Percentiles rank a stretch among this genome's conserved stretches.
These are phyloP conservation scores for Arthrinium phaeospermum DNA, from an alignment of 2,329 filamentous ascomycete species.

Conservation along the genomic window DNA sequence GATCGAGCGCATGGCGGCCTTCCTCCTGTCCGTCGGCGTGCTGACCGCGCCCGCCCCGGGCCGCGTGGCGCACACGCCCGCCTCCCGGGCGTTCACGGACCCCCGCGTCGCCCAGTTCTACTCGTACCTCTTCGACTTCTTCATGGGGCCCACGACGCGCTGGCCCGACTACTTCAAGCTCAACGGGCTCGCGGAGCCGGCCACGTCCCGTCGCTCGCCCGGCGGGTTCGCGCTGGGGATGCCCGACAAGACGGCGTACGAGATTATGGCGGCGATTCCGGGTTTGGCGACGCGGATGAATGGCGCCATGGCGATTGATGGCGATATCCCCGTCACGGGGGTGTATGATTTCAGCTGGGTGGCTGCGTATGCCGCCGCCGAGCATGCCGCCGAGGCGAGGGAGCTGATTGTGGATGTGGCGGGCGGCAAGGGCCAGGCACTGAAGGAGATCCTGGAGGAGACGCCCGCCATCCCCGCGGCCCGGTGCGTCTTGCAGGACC, in stretches of 20 bases:
- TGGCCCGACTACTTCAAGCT: constrained; percentile 18
- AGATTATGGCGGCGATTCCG: constrained; percentile 15
- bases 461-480: constrained; percentile 17
- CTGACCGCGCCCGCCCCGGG: constrained; percentile 5
- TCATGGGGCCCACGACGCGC: constrained; percentile 18
- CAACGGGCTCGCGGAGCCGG: constrained; percentile 19
- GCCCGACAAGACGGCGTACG: constrained; percentile 15
- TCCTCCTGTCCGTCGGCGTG: constrained; percentile 16
- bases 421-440: constrained; percentile 1
- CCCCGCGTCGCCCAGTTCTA: constrained; percentile 4
- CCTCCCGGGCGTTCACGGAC: neutral
- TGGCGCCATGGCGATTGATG: neutral
- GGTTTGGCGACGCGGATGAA: constrained; percentile 9
- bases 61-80: constrained; percentile 6
- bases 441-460: constrained; percentile 18
- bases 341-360: constrained; percentile 19
- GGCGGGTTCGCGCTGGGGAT: constrained; percentile 14
- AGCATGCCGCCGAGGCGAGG: neutral
- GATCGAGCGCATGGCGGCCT: constrained; percentile 17
- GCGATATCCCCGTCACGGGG: constrained; percentile 9
- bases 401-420: constrained; percentile 15
- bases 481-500: constrained; percentile 16
- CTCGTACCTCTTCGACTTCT: constrained; percentile 20
- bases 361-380: constrained; percentile 9
- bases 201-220: neutral